Evolutionary conservation across 345 rosid genomes (phyloP), one percentile per base, ranked within the genome.

Genomic region (Balakata baccata): DNA sequence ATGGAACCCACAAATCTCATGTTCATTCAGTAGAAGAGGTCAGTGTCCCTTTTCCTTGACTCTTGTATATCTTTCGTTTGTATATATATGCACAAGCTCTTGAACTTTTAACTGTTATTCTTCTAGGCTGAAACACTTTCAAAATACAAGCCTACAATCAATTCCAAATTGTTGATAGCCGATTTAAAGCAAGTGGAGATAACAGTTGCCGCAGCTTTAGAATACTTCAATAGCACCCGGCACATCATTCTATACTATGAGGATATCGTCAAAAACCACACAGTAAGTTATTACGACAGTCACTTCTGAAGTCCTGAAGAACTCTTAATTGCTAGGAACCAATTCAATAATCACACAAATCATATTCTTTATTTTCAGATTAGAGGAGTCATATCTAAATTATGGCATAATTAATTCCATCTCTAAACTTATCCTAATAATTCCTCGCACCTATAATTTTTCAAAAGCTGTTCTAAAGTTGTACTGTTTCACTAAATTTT

Each of bases 1-100:
- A 95, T 79, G 99, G 99, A 66, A 91, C 92, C 68, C 99, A 95
- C 77, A 91, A 91, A 83, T 89, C 99, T 79, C 99, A 95, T 80
- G 99, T 95, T 76, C 99, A 95, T 85, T 90, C 96, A n/a, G 69
- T 43, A 10, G 83, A 88, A 82, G 99, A 95, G 98, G 99, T 95
- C 12, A 39, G 38, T 66, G 57, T 69, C 57, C 69, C 37, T 25
- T n/a, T 18, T 6, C 11, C 17, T 11, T 7, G 23, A 41, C 46
- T 29, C 64, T 29, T 59, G 63, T 52, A 62, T 53, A 50, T 45
- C 58, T 29, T 51, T 50, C 25, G 2, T 54, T 5, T 43, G 47
- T 43, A 8, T 43, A 10, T 43, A 6, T 10, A 60, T 51, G 16
- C 17, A 10, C 46, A 72, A 59, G 72, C 45, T 49, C 25, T 73